Base-by-base conservation (phyloP, 2,329 filamentous ascomycete species). In the Sporothrix dimorphospora region DNA sequence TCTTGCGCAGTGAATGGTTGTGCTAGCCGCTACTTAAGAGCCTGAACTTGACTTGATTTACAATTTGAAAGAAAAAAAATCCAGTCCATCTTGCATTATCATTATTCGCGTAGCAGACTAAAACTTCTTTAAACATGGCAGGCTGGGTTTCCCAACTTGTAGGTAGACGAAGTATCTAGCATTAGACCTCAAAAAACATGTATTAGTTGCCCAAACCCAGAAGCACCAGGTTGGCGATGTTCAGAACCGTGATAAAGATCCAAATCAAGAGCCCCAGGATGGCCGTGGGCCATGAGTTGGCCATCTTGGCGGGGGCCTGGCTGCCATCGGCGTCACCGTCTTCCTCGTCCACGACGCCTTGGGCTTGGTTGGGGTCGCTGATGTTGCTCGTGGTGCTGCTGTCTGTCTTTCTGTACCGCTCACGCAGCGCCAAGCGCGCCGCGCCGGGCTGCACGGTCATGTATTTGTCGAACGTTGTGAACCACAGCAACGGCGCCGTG, bases 401-500 rank as follows among this genome's bases (percentile, higher is more conserved):
- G 11, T 21, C 40, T 19, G 59, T 27, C 47, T 63, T 66, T 3
- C 42, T 21, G 70, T 72, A 72, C 7, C 72, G 71, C 21, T 49
- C 27, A 16, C 73, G 72, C 55, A 78, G 69, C 8, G 78, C 76
- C 70, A 80, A 80, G 12, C 80, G 77, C 7, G 82, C 81, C 30
- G 79, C 78, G 45, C 85, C 85, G 1, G 85, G 81, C 72, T 81
- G 79, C 6, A 93, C 91, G 9, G 89, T 92, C 94, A 97, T 97
- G 81, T 91, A 96, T 78, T 89, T 89, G 75, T 89, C 88, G 57
- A 91, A 86, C 76, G 91, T 93, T 0, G 94, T 97, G 77, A 97
- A 97, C 81, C 92, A 97, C 71, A 97, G 91, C 42, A 97, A 82
- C 1, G 94, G 94, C 0, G 93, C 92, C 0, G 88, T 90, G n/a